phyloP scores from a whole-genome alignment of 371 early-diverging fungal species.

The Mucor lusitanicus region DNA sequence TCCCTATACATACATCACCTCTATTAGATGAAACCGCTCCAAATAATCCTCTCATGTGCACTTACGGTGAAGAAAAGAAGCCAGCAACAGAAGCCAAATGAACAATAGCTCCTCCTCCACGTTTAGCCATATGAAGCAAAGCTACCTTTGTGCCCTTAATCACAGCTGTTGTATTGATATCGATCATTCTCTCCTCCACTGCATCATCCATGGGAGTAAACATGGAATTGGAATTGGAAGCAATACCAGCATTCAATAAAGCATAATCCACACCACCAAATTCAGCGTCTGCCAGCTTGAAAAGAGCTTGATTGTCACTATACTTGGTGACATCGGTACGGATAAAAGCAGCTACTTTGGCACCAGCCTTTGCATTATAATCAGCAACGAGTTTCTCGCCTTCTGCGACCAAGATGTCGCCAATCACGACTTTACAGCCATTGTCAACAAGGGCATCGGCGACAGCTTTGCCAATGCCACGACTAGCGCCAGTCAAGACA shows the following conservation, averaged over 20 bases:
- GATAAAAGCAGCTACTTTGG: conserved; percentile 44
- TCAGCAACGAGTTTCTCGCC: conserved; percentile 32
- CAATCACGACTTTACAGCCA: conserved; percentile 67
- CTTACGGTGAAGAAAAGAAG: conserved; percentile 20
- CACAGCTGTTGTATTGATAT: conserved; percentile 69
- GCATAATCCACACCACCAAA: conserved; percentile 60
- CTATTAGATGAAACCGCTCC: neutral
- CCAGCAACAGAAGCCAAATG: conserved; percentile 41
- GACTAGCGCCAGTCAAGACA: conserved; percentile 85
- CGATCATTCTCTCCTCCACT: conserved; percentile 49
- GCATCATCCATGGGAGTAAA: conserved; percentile 31
- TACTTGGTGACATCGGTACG: conserved; percentile 65
- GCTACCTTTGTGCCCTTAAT: conserved; percentile 57
- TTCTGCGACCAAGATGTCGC: conserved; percentile 58
- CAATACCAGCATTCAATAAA: conserved; percentile 62
- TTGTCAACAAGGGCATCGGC: conserved; percentile 45
- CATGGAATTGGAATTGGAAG: conserved; percentile 30
- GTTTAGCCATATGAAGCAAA: conserved; percentile 36
- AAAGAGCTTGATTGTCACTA: conserved; percentile 45
- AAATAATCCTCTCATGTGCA: neutral
- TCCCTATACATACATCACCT: neutral
- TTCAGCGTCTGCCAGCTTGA: conserved; percentile 47
- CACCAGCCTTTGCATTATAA: conserved; percentile 38
- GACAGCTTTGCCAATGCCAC: conserved; percentile 70
- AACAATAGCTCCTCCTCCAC: conserved; percentile 53